Conservation (phyloP, 2,329 filamentous ascomycete species). For the Alternaria conjuncta region DNA sequence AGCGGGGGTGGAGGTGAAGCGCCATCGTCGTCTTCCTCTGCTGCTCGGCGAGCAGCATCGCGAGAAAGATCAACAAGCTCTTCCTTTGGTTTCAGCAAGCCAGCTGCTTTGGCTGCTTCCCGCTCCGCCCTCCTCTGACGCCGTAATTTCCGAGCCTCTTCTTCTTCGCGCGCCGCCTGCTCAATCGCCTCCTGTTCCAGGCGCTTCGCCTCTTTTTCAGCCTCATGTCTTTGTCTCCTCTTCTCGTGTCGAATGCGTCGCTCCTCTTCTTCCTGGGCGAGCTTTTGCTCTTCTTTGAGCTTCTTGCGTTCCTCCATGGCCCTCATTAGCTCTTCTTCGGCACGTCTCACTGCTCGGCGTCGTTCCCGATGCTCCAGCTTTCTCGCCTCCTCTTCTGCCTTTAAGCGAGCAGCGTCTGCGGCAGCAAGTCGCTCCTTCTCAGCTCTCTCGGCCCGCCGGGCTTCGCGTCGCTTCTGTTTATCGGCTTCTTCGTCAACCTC, state of each 20-base stretch:
- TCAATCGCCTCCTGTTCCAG: slow-evolving; percentile 21
- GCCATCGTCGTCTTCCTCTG: slow-evolving; percentile 21
- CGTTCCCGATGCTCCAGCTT: slow-evolving; percentile 37
- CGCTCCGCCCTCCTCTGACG: slow-evolving; percentile 35
- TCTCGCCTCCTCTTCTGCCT: slow-evolving; percentile 32
- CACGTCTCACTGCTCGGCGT: slow-evolving; percentile 32
- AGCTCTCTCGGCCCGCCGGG: slow-evolving; percentile 35
- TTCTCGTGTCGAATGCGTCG: slow-evolving; percentile 36
- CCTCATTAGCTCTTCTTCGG: slow-evolving; percentile 27
- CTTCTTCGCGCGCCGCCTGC: slow-evolving; percentile 25
- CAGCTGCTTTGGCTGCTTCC: slow-evolving; percentile 30
- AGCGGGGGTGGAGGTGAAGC: slow-evolving; percentile 12
- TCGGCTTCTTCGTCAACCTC: slow-evolving; percentile 37
- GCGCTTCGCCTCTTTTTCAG: slow-evolving; percentile 30
- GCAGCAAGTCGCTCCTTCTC: slow-evolving; percentile 36
- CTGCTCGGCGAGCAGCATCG: slow-evolving; percentile 35
- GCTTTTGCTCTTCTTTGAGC: slow-evolving; percentile 27
- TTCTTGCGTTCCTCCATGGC: slow-evolving; percentile 29
- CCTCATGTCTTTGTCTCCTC: slow-evolving; percentile 33
- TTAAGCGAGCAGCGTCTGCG: slow-evolving; percentile 30
- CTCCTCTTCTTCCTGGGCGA: slow-evolving; percentile 36
- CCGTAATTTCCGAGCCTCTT: slow-evolving; percentile 33
- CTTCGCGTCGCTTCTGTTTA: slow-evolving; percentile 35
- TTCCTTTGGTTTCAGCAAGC: slow-evolving; percentile 15
- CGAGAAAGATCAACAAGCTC: slow-evolving; percentile 21